These are phyloP conservation scores for Pyricularia sp. DNA, from an alignment of 2,329 filamentous ascomycete genomes.

Conservation along the genomic window DNA sequence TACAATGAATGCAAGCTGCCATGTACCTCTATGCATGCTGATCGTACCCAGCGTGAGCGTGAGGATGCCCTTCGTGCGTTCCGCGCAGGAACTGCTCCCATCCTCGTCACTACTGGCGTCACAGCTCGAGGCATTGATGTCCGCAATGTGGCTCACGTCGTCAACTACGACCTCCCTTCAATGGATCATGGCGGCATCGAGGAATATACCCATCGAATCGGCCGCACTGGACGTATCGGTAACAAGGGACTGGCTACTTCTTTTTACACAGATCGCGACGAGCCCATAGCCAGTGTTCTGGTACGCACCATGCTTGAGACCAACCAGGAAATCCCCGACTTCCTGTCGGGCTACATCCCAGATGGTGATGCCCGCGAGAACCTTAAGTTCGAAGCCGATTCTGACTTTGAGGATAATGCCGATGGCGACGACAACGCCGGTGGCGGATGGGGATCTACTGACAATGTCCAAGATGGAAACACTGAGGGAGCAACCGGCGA, in stretches of 20 bases:
- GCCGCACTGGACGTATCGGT: conserved; percentile 89
- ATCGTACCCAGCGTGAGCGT: conserved; percentile 81
- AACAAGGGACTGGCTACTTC: conserved; percentile 79
- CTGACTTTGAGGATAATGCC: conserved; percentile 34
- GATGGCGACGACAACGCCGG: conserved; percentile 13
- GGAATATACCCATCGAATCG: conserved; percentile 92
- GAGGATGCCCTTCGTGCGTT: conserved; percentile 88
- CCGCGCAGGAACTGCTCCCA: conserved; percentile 62
- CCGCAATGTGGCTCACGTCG: conserved; percentile 76
- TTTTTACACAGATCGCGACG: conserved; percentile 74
- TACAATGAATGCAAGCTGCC: conserved; percentile 67
- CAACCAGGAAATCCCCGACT: conserved; percentile 71
- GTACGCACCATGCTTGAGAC: conserved; percentile 77
- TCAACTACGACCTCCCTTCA: conserved; percentile 85
- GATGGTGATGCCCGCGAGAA: conserved; percentile 37
- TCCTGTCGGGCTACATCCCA: conserved; percentile 58
- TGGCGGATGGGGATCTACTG: conserved; percentile 15
- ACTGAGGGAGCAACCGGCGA: not conserved
- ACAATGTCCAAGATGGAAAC: not conserved
- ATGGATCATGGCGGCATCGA: conserved; percentile 73
- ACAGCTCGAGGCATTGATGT: conserved; percentile 85
- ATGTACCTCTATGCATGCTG: conserved; percentile 78
- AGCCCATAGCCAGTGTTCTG: conserved; percentile 61
- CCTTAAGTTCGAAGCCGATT: conserved; percentile 46
- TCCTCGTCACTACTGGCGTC: conserved; percentile 80